Percentiles rank a stretch among this genome's conserved stretches.
Evolutionary conservation across 1,139 yeast species (phyloP).

Genomic region (Geotrichum phurueaensis): DNA sequence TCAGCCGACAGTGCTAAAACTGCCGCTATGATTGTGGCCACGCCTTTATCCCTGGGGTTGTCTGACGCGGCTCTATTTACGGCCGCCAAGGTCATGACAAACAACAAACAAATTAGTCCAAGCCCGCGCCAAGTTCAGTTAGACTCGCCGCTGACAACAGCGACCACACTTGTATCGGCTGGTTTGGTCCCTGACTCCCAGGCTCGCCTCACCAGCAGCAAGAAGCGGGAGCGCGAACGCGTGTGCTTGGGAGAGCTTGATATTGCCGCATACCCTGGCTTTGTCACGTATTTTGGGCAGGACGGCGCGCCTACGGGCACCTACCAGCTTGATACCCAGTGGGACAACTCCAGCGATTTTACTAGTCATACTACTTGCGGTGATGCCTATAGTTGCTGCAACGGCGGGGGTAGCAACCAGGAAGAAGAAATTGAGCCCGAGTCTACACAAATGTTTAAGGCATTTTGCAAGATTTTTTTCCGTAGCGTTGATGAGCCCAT

Average conservation of each 20-base stretch:
- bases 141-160: background rate
- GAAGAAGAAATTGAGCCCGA: background rate
- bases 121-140: background rate
- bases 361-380: background rate
- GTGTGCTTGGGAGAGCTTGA: background rate
- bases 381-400: too few relatives aligned
- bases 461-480: background rate
- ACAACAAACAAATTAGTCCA: too few relatives aligned
- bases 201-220: background rate
- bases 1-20: background rate
- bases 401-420: too few relatives aligned
- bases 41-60: too few relatives aligned
- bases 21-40: too few relatives aligned
- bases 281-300: background rate
- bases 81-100: background rate
- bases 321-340: background rate
- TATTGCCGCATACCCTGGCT: constrained; percentile 1
- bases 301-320: background rate
- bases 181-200: background rate
- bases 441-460: background rate
- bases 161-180: background rate
- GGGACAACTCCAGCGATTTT: background rate
- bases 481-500: background rate
- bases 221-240: background rate
- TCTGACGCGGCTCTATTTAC: too few relatives aligned